Conservation (phyloP, 2,329 filamentous ascomycete species). For the Myriosclerotinia duriaeana region DNA sequence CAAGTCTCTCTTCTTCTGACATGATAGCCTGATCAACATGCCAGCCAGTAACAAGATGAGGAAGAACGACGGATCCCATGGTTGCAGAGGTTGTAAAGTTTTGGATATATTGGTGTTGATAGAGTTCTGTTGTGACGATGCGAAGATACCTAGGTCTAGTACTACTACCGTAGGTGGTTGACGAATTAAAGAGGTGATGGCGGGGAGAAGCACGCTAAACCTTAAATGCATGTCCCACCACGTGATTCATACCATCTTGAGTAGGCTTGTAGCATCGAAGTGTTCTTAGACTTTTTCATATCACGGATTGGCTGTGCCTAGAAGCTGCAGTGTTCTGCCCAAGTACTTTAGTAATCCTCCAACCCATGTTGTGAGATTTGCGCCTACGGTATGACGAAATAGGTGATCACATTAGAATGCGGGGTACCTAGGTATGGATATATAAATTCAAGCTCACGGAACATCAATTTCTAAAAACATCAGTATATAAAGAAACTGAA, state of each 20-base stretch:
- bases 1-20: slow-evolving; percentile 82
- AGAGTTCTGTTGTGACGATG: background rate
- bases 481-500: background rate
- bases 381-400: background rate
- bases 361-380: background rate
- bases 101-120: background rate
- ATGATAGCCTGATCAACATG: slow-evolving; percentile 97
- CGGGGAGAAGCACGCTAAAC: background rate
- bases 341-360: background rate
- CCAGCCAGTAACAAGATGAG: slow-evolving; percentile 89
- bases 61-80: slow-evolving; percentile 80
- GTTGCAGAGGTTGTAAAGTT: background rate
- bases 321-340: background rate
- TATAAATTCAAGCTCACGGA: background rate
- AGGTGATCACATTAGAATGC: background rate
- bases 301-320: background rate
- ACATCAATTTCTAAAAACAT: background rate
- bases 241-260: background rate
- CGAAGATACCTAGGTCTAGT: background rate
- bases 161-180: background rate
- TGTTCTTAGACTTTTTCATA: no score
- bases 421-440: background rate
- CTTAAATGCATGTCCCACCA: background rate
- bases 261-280: no score
- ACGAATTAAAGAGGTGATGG: background rate